These are phyloP conservation scores for Dalbergia cultrata DNA, from an alignment of 306 rosid species.

Conservation along the genomic window DNA sequence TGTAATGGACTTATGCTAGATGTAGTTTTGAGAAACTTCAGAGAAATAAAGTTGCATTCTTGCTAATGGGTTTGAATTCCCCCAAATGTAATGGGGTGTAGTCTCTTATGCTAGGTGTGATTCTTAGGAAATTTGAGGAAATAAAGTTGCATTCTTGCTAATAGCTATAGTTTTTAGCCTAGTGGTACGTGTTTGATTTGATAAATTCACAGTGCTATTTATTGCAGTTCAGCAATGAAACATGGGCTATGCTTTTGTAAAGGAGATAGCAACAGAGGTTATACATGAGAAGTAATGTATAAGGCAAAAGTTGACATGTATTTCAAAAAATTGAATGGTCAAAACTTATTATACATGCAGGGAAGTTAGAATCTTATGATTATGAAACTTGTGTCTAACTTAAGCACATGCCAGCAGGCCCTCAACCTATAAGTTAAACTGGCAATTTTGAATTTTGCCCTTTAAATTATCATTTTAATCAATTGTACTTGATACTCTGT, in stretches of 20 bases:
- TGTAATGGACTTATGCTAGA: too few species aligned
- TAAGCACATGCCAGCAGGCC: slow-evolving; percentile 18
- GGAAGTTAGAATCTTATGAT: slow-evolving; percentile 10
- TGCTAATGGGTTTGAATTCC: too few species aligned
- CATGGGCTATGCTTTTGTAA: slow-evolving; percentile 23
- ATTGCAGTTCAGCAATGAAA: slow-evolving; percentile 23
- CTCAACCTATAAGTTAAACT: slow-evolving; percentile 32
- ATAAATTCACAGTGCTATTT: slow-evolving; percentile 4
- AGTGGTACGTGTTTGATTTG: too few species aligned
- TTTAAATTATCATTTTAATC: slow-evolving; percentile 30
- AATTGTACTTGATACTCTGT: background rate
- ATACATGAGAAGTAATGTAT: slow-evolving; percentile 15
- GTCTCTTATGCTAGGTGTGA: too few species aligned
- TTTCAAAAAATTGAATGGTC: slow-evolving; percentile 19
- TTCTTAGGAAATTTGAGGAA: too few species aligned
- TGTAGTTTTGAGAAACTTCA: too few species aligned
- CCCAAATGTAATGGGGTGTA: too few species aligned
- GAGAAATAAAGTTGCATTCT: too few species aligned
- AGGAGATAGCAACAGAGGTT: slow-evolving; percentile 4
- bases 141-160: too few species aligned
- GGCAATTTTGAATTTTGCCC: slow-evolving; percentile 33
- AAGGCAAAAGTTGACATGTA: slow-evolving; percentile 7
- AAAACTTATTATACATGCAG: slow-evolving; percentile 2
- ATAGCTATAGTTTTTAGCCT: too few species aligned
- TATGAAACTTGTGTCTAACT: slow-evolving; percentile 4